Conservation (phyloP, 2,329 filamentous ascomycete genomes). For the Aspergillus arachidicola region DNA sequence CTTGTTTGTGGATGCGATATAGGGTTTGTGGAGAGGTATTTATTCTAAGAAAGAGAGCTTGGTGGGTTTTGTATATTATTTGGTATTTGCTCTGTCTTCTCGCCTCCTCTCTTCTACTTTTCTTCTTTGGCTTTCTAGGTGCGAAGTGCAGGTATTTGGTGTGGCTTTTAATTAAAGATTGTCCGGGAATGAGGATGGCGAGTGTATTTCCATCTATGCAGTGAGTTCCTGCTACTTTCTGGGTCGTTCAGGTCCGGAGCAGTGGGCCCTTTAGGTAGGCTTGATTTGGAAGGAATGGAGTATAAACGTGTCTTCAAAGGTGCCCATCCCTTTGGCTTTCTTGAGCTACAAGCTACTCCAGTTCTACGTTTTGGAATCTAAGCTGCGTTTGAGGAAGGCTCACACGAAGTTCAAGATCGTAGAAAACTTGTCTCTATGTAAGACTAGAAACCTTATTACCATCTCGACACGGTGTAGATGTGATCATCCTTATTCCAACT, state of each 20-base stretch:
- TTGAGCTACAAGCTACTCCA: not conserved
- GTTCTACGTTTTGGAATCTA: not conserved
- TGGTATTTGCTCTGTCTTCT: not conserved
- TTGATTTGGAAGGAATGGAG: not conserved
- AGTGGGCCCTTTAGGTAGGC: not conserved
- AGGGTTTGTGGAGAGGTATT: no score
- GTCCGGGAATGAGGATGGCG: no score
- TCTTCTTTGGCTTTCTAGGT: no score
- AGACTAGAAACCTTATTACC: not conserved
- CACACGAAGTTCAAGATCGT: not conserved
- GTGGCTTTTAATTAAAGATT: no score
- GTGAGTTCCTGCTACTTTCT: not conserved
- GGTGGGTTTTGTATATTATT: not conserved
- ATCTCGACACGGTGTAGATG: not conserved
- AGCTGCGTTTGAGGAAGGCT: not conserved
- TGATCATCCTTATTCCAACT: conserved; percentile 10
- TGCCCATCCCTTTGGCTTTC: not conserved
- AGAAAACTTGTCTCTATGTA: not conserved
- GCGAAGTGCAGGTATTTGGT: no score
- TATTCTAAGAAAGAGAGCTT: no score
- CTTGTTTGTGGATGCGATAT: no score
- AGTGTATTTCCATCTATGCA: no score
- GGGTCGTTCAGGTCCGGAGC: not conserved
- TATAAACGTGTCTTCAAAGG: not conserved
- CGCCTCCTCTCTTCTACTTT: no score